Conservation (phyloP, 257 asterid species). For the Forsythia viridissima region DNA sequence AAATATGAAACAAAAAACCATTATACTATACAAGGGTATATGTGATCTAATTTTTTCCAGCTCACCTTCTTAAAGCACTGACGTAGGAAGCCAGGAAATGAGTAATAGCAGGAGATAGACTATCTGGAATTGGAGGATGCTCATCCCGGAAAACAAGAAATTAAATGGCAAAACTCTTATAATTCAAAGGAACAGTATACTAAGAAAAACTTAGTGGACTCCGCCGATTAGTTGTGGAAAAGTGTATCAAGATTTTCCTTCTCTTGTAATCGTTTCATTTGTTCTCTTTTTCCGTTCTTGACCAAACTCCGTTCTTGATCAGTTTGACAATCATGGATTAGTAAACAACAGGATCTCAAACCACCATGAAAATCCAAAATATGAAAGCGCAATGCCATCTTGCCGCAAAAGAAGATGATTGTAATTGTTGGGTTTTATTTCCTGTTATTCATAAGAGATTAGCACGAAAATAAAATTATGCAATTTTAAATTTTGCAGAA, state of each 20-base stretch:
- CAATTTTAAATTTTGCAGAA: no score
- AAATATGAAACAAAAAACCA: slow-evolving; percentile 6
- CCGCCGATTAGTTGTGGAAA: neutral
- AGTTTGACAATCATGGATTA: slow-evolving; percentile 2
- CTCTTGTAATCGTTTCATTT: neutral
- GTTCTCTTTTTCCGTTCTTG: neutral
- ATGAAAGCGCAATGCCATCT: slow-evolving; percentile 12
- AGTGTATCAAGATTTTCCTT: neutral
- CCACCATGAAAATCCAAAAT: slow-evolving; percentile 13
- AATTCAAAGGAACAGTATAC: neutral
- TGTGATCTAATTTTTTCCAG: slow-evolving; percentile 13
- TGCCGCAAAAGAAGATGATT: neutral
- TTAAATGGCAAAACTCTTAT: neutral
- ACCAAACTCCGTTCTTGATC: no score
- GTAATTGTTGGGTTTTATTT: no score
- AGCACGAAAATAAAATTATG: no score
- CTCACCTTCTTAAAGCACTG: slow-evolving; percentile 77
- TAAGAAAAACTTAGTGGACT: neutral
- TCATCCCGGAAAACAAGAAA: slow-evolving; percentile 53
- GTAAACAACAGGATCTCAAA: neutral
- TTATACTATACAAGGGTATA: slow-evolving; percentile 5
- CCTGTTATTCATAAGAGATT: no score
- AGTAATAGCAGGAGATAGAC: slow-evolving; percentile 61
- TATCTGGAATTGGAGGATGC: slow-evolving; percentile 70
- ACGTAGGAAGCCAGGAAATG: slow-evolving; percentile 62